phyloP scores from a whole-genome alignment of 306 rosid genomes.

The Ormosia semicastrata region DNA sequence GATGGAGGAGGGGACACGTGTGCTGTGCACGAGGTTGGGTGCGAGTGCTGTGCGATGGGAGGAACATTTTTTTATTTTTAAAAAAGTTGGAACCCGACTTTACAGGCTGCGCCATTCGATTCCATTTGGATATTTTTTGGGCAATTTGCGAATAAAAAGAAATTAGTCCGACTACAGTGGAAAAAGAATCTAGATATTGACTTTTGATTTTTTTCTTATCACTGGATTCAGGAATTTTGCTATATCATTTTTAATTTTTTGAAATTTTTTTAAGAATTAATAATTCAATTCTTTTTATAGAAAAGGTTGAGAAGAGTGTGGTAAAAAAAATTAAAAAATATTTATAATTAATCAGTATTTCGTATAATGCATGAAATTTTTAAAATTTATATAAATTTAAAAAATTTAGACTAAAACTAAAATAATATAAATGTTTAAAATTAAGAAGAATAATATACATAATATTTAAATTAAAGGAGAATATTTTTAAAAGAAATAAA shows the following conservation, averaged over 20 bases:
- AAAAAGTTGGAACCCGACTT: not conserved
- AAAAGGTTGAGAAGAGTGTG: no score
- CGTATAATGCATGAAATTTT: no score
- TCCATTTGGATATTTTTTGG: not conserved
- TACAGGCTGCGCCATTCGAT: conserved; percentile 24
- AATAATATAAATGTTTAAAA: no score
- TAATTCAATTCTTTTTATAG: no score
- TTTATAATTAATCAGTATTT: no score
- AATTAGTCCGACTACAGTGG: not conserved
- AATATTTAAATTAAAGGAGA: no score
- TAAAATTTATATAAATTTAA: no score
- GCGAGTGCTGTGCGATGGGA: not conserved
- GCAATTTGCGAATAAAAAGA: not conserved
- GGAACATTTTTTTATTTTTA: not conserved
- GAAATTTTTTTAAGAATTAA: no score
- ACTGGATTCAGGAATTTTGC: not conserved
- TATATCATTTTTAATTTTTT: not conserved
- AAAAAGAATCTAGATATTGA: not conserved
- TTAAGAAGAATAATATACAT: no score
- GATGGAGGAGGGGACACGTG: conserved; percentile 13
- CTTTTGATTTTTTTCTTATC: not conserved
- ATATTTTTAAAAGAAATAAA: no score
- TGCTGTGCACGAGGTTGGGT: not conserved
- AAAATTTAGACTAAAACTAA: no score
- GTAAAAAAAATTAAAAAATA: no score